A percentile compares a stretch with the other conserved stretches of the same genome.
These are phyloP conservation scores for Moricandia moricandioides DNA, from an alignment of 345 rosid genomes.

Conservation along the genomic window DNA sequence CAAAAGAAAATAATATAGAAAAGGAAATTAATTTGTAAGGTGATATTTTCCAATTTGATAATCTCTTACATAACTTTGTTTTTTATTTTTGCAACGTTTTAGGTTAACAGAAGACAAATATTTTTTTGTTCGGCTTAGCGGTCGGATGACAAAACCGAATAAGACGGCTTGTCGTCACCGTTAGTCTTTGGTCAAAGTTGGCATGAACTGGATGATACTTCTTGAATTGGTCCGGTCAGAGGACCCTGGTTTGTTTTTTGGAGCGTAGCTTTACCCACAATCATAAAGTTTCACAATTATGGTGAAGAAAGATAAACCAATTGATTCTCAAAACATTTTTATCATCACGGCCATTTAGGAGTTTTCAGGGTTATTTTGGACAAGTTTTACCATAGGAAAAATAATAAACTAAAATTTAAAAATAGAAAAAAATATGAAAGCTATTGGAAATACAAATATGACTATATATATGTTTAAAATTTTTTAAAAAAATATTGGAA, in stretches of 20 bases:
- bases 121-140: background rate
- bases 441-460: too few relatives aligned
- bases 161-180: constrained; percentile 20
- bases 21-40: background rate
- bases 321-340: too few relatives aligned
- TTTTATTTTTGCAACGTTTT: background rate
- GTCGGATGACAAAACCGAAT: background rate
- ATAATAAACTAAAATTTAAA: too few relatives aligned
- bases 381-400: too few relatives aligned
- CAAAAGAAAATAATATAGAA: too few relatives aligned
- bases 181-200: constrained; percentile 34
- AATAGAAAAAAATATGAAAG: too few relatives aligned
- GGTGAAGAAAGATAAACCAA: too few relatives aligned
- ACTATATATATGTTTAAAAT: too few relatives aligned
- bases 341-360: too few relatives aligned
- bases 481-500: too few relatives aligned
- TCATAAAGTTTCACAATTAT: background rate
- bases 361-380: too few relatives aligned
- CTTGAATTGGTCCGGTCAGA: constrained; percentile 13
- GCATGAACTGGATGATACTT: constrained; percentile 14
- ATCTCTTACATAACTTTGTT: background rate
- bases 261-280: background rate
- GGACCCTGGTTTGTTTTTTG: constrained; percentile 18
- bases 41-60: background rate
- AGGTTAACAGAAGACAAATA: background rate